A percentile compares a stretch with the other conserved stretches of the same genome.
Conservation (phyloP, 495 filamentous ascomycete species). For the Chaetomium cochliodes region DNA sequence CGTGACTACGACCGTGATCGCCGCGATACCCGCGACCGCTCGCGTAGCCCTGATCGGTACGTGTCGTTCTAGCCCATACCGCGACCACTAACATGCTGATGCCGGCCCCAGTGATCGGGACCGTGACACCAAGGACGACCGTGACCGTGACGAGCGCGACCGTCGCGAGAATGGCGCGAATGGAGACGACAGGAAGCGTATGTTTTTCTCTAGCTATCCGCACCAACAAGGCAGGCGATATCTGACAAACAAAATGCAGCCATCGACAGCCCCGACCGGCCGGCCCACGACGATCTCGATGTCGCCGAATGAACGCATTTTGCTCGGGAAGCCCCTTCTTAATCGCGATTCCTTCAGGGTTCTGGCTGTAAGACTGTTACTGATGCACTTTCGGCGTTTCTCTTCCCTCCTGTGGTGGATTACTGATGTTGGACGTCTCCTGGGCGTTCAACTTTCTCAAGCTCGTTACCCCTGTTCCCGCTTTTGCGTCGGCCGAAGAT, state of each 20-base stretch:
- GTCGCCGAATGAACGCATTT: conserved; percentile 71
- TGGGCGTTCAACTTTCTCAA: conserved; percentile 16
- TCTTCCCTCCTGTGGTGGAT: conserved; percentile 21
- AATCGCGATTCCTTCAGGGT: conserved; percentile 7
- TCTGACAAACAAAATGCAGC: conserved; percentile 38
- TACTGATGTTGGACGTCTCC: conserved; percentile 35
- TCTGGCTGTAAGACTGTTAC: conserved; percentile 34
- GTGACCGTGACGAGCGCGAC: conserved; percentile 60
- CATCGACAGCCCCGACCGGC: conserved; percentile 69
- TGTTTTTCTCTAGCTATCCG: conserved; percentile 26
- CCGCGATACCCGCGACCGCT: conserved; percentile 69
- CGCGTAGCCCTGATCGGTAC: conserved; percentile 71
- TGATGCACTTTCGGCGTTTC: conserved; percentile 15
- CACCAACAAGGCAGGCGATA: conserved; percentile 5
- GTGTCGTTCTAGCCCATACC: conserved; percentile 38
- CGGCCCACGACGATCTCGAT: conserved; percentile 93
- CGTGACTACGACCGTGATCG: conserved; percentile 69
- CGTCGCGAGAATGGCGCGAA: conserved; percentile 65
- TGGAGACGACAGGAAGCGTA: conserved; percentile 89
- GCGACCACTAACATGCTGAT: conserved; percentile 26
- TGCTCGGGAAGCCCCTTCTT: neutral
- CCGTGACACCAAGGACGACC: conserved; percentile 51
- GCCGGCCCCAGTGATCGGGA: conserved; percentile 49
- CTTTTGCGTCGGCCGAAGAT: conserved; percentile 35
- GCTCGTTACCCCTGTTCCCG: conserved; percentile 28